Evolutionary conservation across 1,139 yeast species (phyloP).

Genomic region (Kodamaea plutei): DNA sequence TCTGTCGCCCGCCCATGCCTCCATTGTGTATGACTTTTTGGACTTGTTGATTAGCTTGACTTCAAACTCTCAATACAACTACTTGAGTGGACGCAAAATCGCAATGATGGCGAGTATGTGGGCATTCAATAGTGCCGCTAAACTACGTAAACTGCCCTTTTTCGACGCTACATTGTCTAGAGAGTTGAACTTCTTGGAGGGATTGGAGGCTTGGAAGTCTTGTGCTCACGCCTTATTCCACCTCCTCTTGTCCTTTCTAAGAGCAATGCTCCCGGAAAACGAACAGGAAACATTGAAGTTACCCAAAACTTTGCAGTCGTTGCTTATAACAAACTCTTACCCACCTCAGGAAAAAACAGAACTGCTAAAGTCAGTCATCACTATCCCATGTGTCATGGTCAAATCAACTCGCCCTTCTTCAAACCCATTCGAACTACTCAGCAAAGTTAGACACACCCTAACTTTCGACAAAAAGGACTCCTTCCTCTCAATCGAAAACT

Average conservation of each 20-base stretch:
- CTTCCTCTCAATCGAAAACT: slow-evolving; percentile 76
- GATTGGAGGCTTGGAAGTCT: slow-evolving; percentile 72
- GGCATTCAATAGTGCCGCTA: slow-evolving; percentile 60
- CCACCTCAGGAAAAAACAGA: slow-evolving; percentile 51
- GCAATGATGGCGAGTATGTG: slow-evolving; percentile 82
- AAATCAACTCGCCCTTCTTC: slow-evolving; percentile 59
- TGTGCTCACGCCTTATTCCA: slow-evolving; percentile 88
- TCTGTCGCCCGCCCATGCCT: slow-evolving; percentile 82
- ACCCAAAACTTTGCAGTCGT: slow-evolving; percentile 60
- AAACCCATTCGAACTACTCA: slow-evolving; percentile 39
- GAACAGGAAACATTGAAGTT: slow-evolving; percentile 52
- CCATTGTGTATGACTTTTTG: slow-evolving; percentile 81
- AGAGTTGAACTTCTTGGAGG: slow-evolving; percentile 57
- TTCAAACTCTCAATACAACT: slow-evolving; percentile 76
- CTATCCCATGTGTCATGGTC: slow-evolving; percentile 60
- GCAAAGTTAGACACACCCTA: slow-evolving; percentile 62
- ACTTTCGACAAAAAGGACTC: slow-evolving; percentile 67
- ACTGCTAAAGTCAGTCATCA: slow-evolving; percentile 35
- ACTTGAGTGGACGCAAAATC: slow-evolving; percentile 74
- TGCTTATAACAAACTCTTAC: slow-evolving; percentile 59
- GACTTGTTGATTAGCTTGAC: slow-evolving; percentile 78
- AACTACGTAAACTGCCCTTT: slow-evolving; percentile 26
- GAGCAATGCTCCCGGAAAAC: slow-evolving; percentile 73
- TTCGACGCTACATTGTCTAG: slow-evolving; percentile 38
- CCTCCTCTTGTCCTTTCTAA: slow-evolving; percentile 66